Evolutionary conservation across 768 basidiomycete genomes (phyloP).

Genomic region (Termitomyces heimii): DNA sequence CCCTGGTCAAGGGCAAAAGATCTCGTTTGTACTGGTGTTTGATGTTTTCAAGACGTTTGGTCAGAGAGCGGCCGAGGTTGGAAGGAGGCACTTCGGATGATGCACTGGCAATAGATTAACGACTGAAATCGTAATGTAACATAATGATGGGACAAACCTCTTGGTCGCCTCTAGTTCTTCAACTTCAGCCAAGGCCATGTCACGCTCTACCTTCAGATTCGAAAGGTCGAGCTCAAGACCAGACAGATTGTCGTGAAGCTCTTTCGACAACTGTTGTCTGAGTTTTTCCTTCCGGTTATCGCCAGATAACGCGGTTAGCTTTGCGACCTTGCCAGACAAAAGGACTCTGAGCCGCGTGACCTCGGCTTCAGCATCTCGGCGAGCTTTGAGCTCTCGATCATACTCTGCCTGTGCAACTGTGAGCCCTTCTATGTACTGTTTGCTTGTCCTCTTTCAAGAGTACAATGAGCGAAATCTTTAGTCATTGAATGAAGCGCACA

Average conservation of each 20-base stretch:
- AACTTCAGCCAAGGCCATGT: conserved; percentile 88
- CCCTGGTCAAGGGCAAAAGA: conserved; percentile 74
- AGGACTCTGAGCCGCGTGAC: conserved; percentile 80
- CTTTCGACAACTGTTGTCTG: conserved; percentile 72
- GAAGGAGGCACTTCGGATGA: conserved; percentile 31
- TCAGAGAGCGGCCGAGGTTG: conserved; percentile 64
- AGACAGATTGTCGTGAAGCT: conserved; percentile 69
- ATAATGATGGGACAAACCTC: conserved; percentile 40
- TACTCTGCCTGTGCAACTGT: conserved; percentile 93
- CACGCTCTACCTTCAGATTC: conserved; percentile 82
- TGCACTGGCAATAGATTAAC: conserved; percentile 18
- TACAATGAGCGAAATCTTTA: not conserved
- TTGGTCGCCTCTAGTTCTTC: conserved; percentile 80
- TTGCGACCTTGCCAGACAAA: conserved; percentile 84
- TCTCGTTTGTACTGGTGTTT: conserved; percentile 86
- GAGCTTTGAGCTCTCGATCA: conserved; percentile 81
- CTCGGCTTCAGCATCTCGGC: conserved; percentile 90
- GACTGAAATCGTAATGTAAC: not conserved
- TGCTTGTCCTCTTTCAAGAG: conserved; percentile 69
- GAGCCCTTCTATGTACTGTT: conserved; percentile 88
- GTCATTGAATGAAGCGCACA: conserved; percentile 13
- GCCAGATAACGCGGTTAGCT: conserved; percentile 78
- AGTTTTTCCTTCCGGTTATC: conserved; percentile 75
- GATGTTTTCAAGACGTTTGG: conserved; percentile 79
- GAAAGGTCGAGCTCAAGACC: conserved; percentile 83